These are phyloP conservation scores for Hygrocybe punicea DNA, from an alignment of 768 basidiomycete genomes.

Conservation along the genomic window DNA sequence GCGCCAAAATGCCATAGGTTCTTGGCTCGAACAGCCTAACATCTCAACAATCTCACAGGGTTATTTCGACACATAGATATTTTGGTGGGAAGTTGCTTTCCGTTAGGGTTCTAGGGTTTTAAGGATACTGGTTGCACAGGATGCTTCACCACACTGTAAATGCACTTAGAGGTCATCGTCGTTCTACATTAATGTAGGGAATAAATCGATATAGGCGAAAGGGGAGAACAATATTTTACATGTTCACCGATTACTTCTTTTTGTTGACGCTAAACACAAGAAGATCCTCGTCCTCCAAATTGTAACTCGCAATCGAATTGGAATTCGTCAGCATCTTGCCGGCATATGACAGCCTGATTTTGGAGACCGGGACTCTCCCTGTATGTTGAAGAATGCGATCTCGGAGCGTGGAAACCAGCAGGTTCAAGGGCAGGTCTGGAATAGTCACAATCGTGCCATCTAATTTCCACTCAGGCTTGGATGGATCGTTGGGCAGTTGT, in stretches of 20 bases:
- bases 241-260: slow-evolving; percentile 69
- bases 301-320: slow-evolving; percentile 79
- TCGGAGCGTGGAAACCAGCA: slow-evolving; percentile 83
- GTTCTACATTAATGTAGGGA: not conserved
- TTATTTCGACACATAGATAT: not conserved
- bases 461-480: slow-evolving; percentile 91
- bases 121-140: no score
- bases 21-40: slow-evolving; percentile 6
- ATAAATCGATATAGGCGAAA: not conserved
- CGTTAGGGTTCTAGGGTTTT: not conserved
- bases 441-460: slow-evolving; percentile 77
- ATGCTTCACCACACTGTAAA: no score
- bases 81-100: no score
- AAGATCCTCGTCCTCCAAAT: slow-evolving; percentile 87
- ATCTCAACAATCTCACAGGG: not conserved
- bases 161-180: not conserved
- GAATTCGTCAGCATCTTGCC: slow-evolving; percentile 87
- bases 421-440: slow-evolving; percentile 76
- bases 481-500: slow-evolving; percentile 76
- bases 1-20: slow-evolving; percentile 3
- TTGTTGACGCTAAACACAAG: slow-evolving; percentile 76
- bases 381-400: slow-evolving; percentile 81
- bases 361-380: slow-evolving; percentile 76
- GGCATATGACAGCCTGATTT: slow-evolving; percentile 73
- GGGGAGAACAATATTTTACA: no score